Evolutionary conservation across 495 filamentous ascomycete genomes (phyloP).

Genomic region (Aspergillus heteromorphus): DNA sequence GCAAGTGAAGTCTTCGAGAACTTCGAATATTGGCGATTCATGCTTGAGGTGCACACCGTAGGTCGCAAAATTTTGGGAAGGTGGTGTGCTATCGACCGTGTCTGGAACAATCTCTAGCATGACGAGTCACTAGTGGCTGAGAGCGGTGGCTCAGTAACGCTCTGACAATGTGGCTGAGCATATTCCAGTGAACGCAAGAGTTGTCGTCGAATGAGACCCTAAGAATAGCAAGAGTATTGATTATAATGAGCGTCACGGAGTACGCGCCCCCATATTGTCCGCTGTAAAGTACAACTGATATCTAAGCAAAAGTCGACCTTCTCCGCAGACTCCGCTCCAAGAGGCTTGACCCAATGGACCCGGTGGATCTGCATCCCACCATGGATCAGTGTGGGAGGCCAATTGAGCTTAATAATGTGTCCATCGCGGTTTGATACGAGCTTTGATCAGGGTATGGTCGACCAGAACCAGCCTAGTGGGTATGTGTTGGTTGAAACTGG

Average conservation of each 20-base stretch:
- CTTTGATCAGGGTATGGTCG: too few relatives aligned
- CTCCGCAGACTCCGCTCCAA: not conserved
- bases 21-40: not conserved
- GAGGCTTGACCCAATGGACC: not conserved
- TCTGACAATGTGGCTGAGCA: not conserved
- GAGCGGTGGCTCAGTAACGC: not conserved
- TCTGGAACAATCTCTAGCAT: not conserved
- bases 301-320: not conserved
- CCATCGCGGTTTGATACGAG: too few relatives aligned
- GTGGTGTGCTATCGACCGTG: not conserved
- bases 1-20: not conserved
- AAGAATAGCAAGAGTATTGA: not conserved
- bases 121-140: not conserved
- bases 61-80: not conserved
- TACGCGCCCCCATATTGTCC: not conserved
- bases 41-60: constrained; percentile 3
- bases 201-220: not conserved
- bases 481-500: not conserved
- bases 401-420: not conserved
- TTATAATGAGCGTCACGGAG: not conserved
- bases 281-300: not conserved
- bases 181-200: not conserved
- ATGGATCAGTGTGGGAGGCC: not conserved
- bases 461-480: too few relatives aligned
- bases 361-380: not conserved